A percentile compares a stretch with the other conserved stretches of the same genome.
phyloP scores from a whole-genome alignment of 164 flowering plant genomes.

The Aristolochia contorta region DNA sequence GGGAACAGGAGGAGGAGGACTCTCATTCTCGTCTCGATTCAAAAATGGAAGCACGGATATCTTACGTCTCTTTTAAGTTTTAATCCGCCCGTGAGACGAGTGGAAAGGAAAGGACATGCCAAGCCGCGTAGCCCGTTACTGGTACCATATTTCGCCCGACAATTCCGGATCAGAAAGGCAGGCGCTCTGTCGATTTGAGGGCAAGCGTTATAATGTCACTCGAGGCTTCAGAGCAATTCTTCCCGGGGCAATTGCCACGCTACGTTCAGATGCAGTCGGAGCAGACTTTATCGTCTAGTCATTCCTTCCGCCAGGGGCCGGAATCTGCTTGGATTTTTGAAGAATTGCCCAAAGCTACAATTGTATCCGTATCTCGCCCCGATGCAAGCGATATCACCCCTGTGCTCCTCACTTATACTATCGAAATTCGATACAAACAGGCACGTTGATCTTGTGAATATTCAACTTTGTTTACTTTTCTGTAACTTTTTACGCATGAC shows the following conservation, averaged over 20 bases:
- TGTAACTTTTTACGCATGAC: neutral
- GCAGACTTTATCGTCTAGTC: conserved; percentile 5
- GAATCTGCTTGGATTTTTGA: conserved; percentile 47
- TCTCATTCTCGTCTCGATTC: too few relatives aligned
- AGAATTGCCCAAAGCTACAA: conserved; percentile 76
- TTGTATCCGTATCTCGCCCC: conserved; percentile 86
- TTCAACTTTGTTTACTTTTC: neutral
- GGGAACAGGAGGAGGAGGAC: too few relatives aligned
- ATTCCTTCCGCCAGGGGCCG: conserved; percentile 9
- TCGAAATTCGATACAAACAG: conserved; percentile 83
- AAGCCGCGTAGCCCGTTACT: too few relatives aligned
- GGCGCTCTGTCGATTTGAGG: too few relatives aligned
- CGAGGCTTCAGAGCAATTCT: conserved; percentile 4
- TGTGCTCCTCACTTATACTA: conserved; percentile 66
- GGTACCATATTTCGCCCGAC: too few relatives aligned
- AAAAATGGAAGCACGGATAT: too few relatives aligned
- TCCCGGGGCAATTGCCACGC: neutral
- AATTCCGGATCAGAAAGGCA: too few relatives aligned
- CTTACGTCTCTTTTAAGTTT: too few relatives aligned
- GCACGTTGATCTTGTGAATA: conserved; percentile 12
- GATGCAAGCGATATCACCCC: conserved; percentile 90
- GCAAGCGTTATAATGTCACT: neutral
- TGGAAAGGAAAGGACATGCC: too few relatives aligned
- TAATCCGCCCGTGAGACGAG: too few relatives aligned
- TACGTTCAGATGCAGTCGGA: conserved; percentile 21